Evolutionary conservation across 2,329 filamentous ascomycete species (phyloP).

Genomic region (Drechslera avenae): DNA sequence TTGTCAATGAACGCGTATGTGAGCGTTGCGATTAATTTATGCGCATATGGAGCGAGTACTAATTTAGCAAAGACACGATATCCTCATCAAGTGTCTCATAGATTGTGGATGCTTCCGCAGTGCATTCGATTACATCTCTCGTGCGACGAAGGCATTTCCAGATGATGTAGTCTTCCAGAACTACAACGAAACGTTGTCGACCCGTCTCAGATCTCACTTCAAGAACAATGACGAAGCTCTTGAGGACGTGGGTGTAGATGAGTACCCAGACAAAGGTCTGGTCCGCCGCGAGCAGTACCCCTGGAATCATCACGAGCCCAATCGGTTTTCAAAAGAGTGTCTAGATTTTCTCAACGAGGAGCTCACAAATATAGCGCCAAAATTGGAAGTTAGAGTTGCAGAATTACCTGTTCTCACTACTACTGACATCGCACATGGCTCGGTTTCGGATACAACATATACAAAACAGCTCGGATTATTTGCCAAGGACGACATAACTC

Average conservation of each 20-base stretch:
- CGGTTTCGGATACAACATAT: constrained; percentile 59
- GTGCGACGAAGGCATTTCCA: constrained; percentile 63
- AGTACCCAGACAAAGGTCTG: constrained; percentile 71
- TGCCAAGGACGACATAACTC: constrained; percentile 77
- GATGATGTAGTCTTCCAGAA: constrained; percentile 62
- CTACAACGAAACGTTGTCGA: constrained; percentile 58
- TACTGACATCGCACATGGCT: constrained; percentile 31
- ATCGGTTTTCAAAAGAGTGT: constrained; percentile 59
- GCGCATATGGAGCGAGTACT: constrained; percentile 4
- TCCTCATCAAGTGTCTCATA: constrained; percentile 61
- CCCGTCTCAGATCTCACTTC: constrained; percentile 30
- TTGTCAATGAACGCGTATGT: constrained; percentile 42
- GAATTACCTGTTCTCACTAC: constrained; percentile 70
- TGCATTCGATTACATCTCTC: constrained; percentile 67
- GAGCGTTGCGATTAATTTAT: background rate
- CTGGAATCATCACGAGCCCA: constrained; percentile 66
- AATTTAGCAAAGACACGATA: constrained; percentile 32
- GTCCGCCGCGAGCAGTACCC: constrained; percentile 70
- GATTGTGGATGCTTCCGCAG: constrained; percentile 69
- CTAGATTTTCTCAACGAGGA: constrained; percentile 73
- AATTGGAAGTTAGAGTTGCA: constrained; percentile 78
- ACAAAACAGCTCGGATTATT: constrained; percentile 88
- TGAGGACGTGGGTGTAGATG: constrained; percentile 56
- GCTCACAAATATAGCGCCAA: constrained; percentile 73
- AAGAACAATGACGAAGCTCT: constrained; percentile 25